phyloP scores from a whole-genome alignment of 352 stramenopile genomes.

The Phytophthora crassamura region DNA sequence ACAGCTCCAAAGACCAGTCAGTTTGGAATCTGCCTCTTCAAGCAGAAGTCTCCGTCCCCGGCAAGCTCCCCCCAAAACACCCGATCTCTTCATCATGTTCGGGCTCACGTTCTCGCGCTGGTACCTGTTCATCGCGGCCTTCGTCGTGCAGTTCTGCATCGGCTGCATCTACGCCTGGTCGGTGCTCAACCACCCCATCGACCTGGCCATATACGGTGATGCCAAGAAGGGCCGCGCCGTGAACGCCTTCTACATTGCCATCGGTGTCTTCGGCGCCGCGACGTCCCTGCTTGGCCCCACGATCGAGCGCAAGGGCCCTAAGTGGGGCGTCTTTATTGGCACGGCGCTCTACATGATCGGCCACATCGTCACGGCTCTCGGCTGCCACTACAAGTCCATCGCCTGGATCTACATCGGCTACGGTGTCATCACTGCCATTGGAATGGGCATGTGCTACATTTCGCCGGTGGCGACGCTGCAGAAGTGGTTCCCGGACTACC shows the following conservation, averaged over 20 bases:
- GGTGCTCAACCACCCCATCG: conserved; percentile 73
- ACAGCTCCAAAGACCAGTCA: conserved; percentile 6
- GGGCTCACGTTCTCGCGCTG: conserved; percentile 42
- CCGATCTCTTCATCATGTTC: conserved; percentile 22
- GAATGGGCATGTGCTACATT: conserved; percentile 75
- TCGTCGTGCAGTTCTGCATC: conserved; percentile 74
- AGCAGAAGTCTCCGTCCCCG: conserved; percentile 15
- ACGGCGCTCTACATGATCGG: conserved; percentile 55
- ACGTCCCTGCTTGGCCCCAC: conserved; percentile 62
- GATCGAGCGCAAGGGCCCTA: conserved; percentile 67
- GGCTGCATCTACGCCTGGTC: conserved; percentile 79
- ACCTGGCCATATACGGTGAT: conserved; percentile 59
- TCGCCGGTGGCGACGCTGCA: conserved; percentile 67
- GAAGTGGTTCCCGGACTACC: conserved; percentile 83
- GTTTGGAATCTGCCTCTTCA: conserved; percentile 33
- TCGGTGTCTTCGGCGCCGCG: conserved; percentile 61
- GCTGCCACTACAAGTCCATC: conserved; percentile 62
- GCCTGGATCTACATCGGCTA: conserved; percentile 70
- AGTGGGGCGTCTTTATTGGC: conserved; percentile 49
- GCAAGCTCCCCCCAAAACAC: conserved; percentile 3
- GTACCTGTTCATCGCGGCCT: conserved; percentile 71
- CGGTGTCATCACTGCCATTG: conserved; percentile 66
- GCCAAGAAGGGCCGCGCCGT: conserved; percentile 55
- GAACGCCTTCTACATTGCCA: conserved; percentile 75
- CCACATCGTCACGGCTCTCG: conserved; percentile 63